Base-by-base conservation (phyloP, 139 green algal species). In the Volvox reticuliferus region DNA sequence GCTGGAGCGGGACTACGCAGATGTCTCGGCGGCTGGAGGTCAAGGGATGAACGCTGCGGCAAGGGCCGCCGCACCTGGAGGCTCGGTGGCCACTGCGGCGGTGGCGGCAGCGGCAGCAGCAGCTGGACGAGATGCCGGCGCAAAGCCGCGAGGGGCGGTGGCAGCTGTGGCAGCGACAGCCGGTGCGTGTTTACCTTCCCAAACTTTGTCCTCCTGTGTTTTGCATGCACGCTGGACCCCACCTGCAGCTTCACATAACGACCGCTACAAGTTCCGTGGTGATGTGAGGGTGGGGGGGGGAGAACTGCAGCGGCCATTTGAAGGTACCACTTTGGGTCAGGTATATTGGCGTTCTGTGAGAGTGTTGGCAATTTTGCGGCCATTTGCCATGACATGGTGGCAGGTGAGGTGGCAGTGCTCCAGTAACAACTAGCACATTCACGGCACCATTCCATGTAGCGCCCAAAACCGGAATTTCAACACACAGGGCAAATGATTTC, bases 1-100 rank as follows among this genome's bases (percentile, higher is more conserved):
- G 78, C 79, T 97, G 65, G 78, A 91, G 75, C 61, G 79, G 32
- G 68, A 73, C 14, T 95, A 97, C 61, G 87, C 79, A 17, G 35
- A 62, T 28, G 20, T 13, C 21, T 84, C 21, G 0, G 76, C 33
- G 0, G 89, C 18, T 1, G 65, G 68, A 22, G 37, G 5, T 19
- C 37, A 61, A 26, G 62, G 26, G 44, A 28, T n/a, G 69, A 5
- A 18, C 37, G 69, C 16, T 32, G 85, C 28, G 69, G 44, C 83
- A n/a, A 16, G 24, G 26, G 68, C 65, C 0, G 32, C 82, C 5
- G 82, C 6, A 22, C 30, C 62, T 6, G 81, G 63, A 5, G 82
- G 33, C 9, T 65, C 63, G 2, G 63, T 21, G 63, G 82, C 65
- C 22, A 35, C 84, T 17, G 84, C 16, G n/a, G 86, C 26, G 13